Base-by-base conservation (phyloP, 2,329 filamentous ascomycete species). In the Pseudogymnoascus sp. region DNA sequence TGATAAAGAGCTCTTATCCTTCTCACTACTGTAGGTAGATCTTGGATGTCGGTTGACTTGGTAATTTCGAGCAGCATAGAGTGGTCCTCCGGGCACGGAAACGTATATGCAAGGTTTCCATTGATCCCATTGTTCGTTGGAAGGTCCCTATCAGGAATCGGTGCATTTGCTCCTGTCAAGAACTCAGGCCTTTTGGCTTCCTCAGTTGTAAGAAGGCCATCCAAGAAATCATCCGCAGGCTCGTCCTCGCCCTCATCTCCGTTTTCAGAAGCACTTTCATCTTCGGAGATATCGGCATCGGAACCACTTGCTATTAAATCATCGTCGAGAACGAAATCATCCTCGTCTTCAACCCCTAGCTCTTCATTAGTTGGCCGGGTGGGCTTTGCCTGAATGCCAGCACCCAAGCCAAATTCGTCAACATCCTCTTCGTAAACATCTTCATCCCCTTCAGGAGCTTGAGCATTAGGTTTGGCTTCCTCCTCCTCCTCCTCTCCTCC, bases 1-100 rank as follows among this genome's bases (percentile, higher is more conserved):
- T 97, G 92, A 73, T 97, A 89, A n/a, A 96, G 79, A 11, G 93
- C 89, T 76, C 95, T 87, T 70, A 99, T 95, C 65, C 93, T 86
- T 75, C 96, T 93, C 23, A 99, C 82, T 42, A 96, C 87, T 0
- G 84, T 89, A 0, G 92, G 88, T 1, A 93, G 76, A 70, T 91
- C 87, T 10, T 85, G 78, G 15, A 82, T 72, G 0, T 87, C 77
- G 40, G 93, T 81, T 42, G 80, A 78, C 61, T 84, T 79, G 57
- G 88, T 82, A 2, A 90, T 80, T 19, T 83, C 75, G 31, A 92
- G 76, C 53, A 99, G 81, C 69, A 96, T 88, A 10, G 84, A 80
- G 68, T 93, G 89, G 33, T 83, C 87, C 68, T 89, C 82, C 1
- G 95, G 95, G 72, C 95, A 99, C 10, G 86, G 81, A 71, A 96